Evolutionary conservation across 1,284 basidiomycete species (phyloP).

Genomic region (Pisolithus thermaeus): DNA sequence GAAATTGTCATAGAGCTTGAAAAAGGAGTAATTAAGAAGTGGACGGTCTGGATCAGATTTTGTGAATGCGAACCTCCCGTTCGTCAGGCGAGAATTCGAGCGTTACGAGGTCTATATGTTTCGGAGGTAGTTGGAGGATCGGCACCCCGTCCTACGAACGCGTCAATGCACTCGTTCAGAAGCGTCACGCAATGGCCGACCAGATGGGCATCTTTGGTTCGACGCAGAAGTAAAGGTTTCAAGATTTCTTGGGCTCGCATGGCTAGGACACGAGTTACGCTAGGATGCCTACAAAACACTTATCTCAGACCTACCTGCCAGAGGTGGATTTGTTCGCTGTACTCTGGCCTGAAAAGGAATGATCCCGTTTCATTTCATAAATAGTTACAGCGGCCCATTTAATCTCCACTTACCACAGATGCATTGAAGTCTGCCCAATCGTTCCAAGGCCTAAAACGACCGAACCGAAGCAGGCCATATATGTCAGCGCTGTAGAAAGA

Average conservation of each 20-base stretch:
- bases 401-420: slow-evolving; percentile 39
- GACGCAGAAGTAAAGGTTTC: slow-evolving; percentile 52
- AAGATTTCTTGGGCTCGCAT: slow-evolving; percentile 56
- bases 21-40: not conserved
- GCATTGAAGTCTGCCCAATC: slow-evolving; percentile 59
- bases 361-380: not conserved
- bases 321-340: slow-evolving; percentile 47
- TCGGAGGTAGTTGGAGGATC: slow-evolving; percentile 52
- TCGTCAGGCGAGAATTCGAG: slow-evolving; percentile 58
- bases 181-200: slow-evolving; percentile 8
- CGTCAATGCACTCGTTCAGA: not conserved
- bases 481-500: slow-evolving; percentile 48
- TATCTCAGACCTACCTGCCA: slow-evolving; percentile 40
- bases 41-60: not conserved
- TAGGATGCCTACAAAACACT: not conserved
- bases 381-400: not conserved
- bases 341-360: slow-evolving; percentile 37
- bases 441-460: slow-evolving; percentile 62
- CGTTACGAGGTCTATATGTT: slow-evolving; percentile 52
- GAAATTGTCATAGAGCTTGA: slow-evolving; percentile 56
- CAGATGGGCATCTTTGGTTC: slow-evolving; percentile 55
- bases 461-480: slow-evolving; percentile 63
- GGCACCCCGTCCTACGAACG: slow-evolving; percentile 42
- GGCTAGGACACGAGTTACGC: slow-evolving; percentile 13
- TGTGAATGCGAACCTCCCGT: slow-evolving; percentile 41